phyloP scores from a whole-genome alignment of 306 rosid species.

The Hippophae rhamnoides region DNA sequence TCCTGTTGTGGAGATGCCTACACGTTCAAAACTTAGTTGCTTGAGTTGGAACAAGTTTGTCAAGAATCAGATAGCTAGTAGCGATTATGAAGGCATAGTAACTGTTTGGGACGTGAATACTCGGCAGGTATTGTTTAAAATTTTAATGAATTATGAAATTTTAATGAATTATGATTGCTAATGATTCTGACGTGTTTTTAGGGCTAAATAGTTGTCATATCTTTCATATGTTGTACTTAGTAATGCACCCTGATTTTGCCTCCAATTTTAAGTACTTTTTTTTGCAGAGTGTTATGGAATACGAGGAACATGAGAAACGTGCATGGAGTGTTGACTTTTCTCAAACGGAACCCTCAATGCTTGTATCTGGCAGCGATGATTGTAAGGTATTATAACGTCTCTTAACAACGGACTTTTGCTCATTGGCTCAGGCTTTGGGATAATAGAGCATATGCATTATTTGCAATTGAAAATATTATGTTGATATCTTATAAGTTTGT shows the following conservation, averaged over 20 bases:
- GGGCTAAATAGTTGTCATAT: neutral
- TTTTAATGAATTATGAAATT: slow-evolving; percentile 9
- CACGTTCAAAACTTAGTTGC: slow-evolving; percentile 96
- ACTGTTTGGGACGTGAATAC: slow-evolving; percentile 95
- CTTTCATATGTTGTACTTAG: slow-evolving; percentile 6
- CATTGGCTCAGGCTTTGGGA: slow-evolving; percentile 8
- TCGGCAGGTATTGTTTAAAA: slow-evolving; percentile 56
- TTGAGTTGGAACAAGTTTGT: slow-evolving; percentile 92
- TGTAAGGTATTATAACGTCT: slow-evolving; percentile 58
- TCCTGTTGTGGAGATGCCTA: slow-evolving; percentile 92
- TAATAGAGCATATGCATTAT: neutral
- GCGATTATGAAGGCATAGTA: slow-evolving; percentile 95
- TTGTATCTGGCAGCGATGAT: slow-evolving; percentile 96
- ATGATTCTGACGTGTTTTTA: neutral
- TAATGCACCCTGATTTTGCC: slow-evolving; percentile 2
- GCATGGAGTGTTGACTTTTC: slow-evolving; percentile 99
- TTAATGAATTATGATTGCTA: slow-evolving; percentile 6
- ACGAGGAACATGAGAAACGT: slow-evolving; percentile 97
- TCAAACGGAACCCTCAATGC: slow-evolving; percentile 87
- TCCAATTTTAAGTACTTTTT: neutral
- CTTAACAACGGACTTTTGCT: slow-evolving; percentile 6
- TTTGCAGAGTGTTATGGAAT: slow-evolving; percentile 86
- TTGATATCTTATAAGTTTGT: neutral
- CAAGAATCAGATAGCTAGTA: slow-evolving; percentile 92
- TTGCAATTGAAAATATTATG: neutral